Conservation (phyloP, 441 rosid genomes). For the Mallotus repandus region DNA sequence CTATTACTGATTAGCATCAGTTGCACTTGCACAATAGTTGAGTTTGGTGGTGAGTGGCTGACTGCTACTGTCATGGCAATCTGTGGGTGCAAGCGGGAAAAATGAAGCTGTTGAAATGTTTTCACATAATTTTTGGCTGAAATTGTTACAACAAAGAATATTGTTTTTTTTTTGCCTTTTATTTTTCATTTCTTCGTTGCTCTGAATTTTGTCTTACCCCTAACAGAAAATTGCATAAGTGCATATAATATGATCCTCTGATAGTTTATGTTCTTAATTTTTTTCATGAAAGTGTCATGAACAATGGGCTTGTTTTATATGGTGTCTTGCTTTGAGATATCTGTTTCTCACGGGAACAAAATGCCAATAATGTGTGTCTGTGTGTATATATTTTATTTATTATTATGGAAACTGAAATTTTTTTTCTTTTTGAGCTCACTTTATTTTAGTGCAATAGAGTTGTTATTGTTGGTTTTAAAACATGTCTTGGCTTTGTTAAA, state of each 20-base stretch:
- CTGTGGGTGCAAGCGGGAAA: neutral
- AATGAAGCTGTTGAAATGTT: neutral
- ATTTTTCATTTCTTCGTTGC: neutral
- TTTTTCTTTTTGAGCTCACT: neutral
- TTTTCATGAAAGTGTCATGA: neutral
- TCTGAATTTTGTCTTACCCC: neutral
- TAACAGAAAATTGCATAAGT: neutral
- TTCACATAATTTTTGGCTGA: neutral
- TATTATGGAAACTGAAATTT: neutral
- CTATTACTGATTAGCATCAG: slow-evolving; percentile 3
- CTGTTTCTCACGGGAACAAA: neutral
- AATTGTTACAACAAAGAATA: neutral
- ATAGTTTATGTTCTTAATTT: neutral
- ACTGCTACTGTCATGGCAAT: slow-evolving; percentile 8
- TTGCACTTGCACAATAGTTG: neutral
- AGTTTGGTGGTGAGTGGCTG: slow-evolving; percentile 2
- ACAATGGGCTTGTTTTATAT: neutral
- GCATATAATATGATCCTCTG: neutral
- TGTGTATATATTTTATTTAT: too few relatives aligned
- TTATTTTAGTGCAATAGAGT: neutral
- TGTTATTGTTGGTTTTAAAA: neutral
- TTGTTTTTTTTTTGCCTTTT: neutral
- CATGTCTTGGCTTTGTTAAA: neutral
- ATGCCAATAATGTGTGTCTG: too few relatives aligned
- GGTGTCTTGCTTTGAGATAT: neutral